phyloP scores from a whole-genome alignment of 495 filamentous ascomycete genomes.

The Aspergillus heteromorphus region DNA sequence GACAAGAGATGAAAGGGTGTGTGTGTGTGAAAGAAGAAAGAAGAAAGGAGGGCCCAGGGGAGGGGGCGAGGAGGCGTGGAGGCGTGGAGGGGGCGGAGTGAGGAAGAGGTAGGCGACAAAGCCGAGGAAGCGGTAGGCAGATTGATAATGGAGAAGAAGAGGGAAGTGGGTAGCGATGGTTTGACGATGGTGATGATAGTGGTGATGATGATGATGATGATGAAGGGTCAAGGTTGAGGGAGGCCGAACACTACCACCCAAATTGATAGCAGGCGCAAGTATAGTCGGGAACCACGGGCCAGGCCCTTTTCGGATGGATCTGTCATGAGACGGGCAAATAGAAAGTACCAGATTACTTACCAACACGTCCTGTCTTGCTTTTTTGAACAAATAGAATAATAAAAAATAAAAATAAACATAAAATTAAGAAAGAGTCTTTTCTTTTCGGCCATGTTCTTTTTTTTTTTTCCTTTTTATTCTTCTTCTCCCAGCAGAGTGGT shows the following conservation, averaged over 20 bases:
- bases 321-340: not conserved
- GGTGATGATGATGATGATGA: constrained; percentile 4
- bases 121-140: not conserved
- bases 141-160: not conserved
- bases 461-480: not conserved
- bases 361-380: not conserved
- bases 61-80: not conserved
- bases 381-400: not conserved
- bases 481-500: constrained; percentile 9
- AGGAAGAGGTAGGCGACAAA: constrained; percentile 6
- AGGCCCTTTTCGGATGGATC: constrained; percentile 14
- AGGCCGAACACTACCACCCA: not conserved
- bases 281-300: constrained; percentile 16
- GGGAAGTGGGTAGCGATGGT: constrained; percentile 17
- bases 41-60: not conserved
- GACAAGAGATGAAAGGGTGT: not conserved
- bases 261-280: too few relatives aligned
- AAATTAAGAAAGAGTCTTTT: not conserved
- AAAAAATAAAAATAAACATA: too few relatives aligned
- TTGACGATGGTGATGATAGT: constrained; percentile 2
- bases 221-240: too few relatives aligned
- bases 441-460: constrained; percentile 15
- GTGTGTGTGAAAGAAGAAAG: not conserved
- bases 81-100: not conserved
- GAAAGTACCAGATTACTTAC: constrained; percentile 2